Base-by-base conservation (phyloP, 306 rosid genomes). In the Cotoneaster glaucophyllus region DNA sequence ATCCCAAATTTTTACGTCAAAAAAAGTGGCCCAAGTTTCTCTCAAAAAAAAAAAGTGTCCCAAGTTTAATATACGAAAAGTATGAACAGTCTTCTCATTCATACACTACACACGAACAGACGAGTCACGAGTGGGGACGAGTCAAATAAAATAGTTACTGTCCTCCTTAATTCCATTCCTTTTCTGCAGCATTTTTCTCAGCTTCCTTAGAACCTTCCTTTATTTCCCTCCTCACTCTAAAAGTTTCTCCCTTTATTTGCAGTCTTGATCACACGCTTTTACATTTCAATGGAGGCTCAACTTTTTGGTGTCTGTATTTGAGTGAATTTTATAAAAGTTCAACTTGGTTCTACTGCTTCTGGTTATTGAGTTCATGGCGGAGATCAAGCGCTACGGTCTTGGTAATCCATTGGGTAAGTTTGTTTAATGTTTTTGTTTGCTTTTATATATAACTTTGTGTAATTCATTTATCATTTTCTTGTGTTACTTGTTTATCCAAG, bases 361-460 rank as follows among this genome's bases (percentile, higher is more conserved):
- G 28, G 11, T 53, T 63, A 59, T 39, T 56, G 50, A 26, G 15
- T 63, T 83, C 82, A 85, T 88, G 89, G 88, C 84, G 24, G 89
- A 84, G 9, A 57, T 32, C 70, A 77, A 84, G 83, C 85, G 83
- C 32, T 72, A 59, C 59, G 81, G 53, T 74, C 80, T 82, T 52
- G 79, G 70, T 19, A 84, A 77, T 63, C 89, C 80, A 29, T 62
- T 75, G 15, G 86, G 89, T 88, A 58, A 64, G 81, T 67, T 28
- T 56, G 32, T 41, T 41, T 41, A 41, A 8, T n/a, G 57, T 19
- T 57, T 74, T 77, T 43, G 54, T 69, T 9, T 6, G 11, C 24
- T 25, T 31, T 14, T 17, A 1, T 64, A 37, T 64, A 26, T 8
- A 8, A 65, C 41, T 64, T 21, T 69, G 29, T 69, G 56, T 25